phyloP scores from a whole-genome alignment of 345 rosid genomes.

The Dimocarpus longan region DNA sequence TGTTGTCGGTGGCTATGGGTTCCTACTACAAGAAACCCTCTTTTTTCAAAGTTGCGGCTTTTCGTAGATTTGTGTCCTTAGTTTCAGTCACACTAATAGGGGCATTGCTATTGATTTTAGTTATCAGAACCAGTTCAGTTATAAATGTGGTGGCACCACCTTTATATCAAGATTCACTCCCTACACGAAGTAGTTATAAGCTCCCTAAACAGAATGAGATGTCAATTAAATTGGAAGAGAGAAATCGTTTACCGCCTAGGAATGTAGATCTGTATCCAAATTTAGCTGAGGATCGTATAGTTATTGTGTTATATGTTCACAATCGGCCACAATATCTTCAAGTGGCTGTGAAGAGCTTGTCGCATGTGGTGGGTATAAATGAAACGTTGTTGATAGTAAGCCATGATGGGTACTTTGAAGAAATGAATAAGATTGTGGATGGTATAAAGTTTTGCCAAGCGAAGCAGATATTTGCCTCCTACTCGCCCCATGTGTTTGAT shows the following conservation, averaged over 20 bases:
- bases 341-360: slow-evolving; percentile 78
- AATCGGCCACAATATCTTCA: slow-evolving; percentile 85
- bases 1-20: slow-evolving; percentile 51
- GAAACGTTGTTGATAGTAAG: slow-evolving; percentile 91
- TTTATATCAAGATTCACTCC: slow-evolving; percentile 30
- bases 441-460: slow-evolving; percentile 84
- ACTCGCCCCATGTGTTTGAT: slow-evolving; percentile 75
- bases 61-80: slow-evolving; percentile 55
- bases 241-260: slow-evolving; percentile 67
- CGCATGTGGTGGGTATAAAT: slow-evolving; percentile 75
- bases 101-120: slow-evolving; percentile 53
- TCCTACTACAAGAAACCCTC: slow-evolving; percentile 55
- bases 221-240: slow-evolving; percentile 60
- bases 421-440: slow-evolving; percentile 81
- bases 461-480: slow-evolving; percentile 87
- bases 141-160: slow-evolving; percentile 22
- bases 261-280: slow-evolving; percentile 67
- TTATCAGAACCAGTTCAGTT: slow-evolving; percentile 46
- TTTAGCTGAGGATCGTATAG: slow-evolving; percentile 66
- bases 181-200: slow-evolving; percentile 30
- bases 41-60: slow-evolving; percentile 46
- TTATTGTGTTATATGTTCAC: slow-evolving; percentile 87
- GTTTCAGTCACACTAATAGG: slow-evolving; percentile 53
- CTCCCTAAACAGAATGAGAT: slow-evolving; percentile 61
- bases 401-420: slow-evolving; percentile 90